Evolutionary conservation across 768 basidiomycete species (phyloP).

Genomic region (Crassisporium funariophilum): DNA sequence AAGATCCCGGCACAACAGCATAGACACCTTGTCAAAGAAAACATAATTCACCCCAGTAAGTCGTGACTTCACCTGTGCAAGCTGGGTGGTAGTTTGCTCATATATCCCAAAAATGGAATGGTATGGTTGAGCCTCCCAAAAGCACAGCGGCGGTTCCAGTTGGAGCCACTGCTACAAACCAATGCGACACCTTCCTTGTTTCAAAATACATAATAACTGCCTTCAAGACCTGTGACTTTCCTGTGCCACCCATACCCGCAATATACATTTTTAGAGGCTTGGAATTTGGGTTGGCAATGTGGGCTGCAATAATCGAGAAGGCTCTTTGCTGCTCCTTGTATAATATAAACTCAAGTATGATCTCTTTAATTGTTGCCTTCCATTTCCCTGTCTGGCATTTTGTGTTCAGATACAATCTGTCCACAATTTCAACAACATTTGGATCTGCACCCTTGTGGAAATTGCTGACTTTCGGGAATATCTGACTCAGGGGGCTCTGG

Average conservation of each 20-base stretch:
- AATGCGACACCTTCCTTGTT: not conserved
- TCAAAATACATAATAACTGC: constrained; percentile 24
- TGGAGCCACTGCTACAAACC: constrained; percentile 9
- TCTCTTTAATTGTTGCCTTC: too few relatives aligned
- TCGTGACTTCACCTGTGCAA: constrained; percentile 10
- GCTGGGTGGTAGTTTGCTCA: constrained; percentile 2
- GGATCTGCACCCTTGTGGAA: too few relatives aligned
- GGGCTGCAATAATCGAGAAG: constrained; percentile 1
- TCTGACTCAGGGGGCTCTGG: too few relatives aligned
- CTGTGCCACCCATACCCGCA: constrained; percentile 36
- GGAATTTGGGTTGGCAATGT: not conserved
- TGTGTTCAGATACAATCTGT: too few relatives aligned
- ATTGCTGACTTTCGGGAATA: too few relatives aligned
- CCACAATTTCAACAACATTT: too few relatives aligned
- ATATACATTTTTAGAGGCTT: constrained; percentile 25
- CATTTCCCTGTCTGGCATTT: too few relatives aligned
- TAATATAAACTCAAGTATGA: too few relatives aligned
- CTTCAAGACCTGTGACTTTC: constrained; percentile 32
- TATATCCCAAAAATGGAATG: constrained; percentile 11
- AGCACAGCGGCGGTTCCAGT: constrained; percentile 7
- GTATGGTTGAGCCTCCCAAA: constrained; percentile 9
- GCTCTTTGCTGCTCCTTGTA: not conserved
- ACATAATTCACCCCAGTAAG: constrained; percentile 34
- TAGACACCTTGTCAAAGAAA: constrained; percentile 45
- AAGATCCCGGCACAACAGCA: constrained; percentile 37